A percentile compares a stretch with the other conserved stretches of the same genome.
Evolutionary conservation across 768 basidiomycete genomes (phyloP).

Genomic region (Suillus occidentalis): DNA sequence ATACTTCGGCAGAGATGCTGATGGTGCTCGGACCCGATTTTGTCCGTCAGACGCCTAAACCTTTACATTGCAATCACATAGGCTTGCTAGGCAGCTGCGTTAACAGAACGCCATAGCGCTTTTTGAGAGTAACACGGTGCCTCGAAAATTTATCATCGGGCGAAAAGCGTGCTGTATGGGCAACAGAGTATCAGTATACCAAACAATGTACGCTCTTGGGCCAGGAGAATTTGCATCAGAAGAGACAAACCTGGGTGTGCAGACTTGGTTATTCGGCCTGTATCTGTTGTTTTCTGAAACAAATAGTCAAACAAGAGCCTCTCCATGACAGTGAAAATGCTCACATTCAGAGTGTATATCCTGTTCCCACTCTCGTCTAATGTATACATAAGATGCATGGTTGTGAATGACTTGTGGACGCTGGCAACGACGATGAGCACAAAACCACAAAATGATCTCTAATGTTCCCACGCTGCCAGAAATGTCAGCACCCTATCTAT

Average conservation of each 20-base stretch:
- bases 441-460: neutral
- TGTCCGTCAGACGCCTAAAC: neutral
- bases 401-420: conserved; percentile 20
- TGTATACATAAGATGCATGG: conserved; percentile 98
- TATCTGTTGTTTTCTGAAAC: conserved; percentile 77
- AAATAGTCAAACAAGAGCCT: conserved; percentile 5
- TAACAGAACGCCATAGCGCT: conserved; percentile 83
- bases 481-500: conserved; percentile 3
- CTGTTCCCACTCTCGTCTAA: conserved; percentile 75
- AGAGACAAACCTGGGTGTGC: conserved; percentile 85
- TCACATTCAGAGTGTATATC: conserved; percentile 89
- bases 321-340: conserved; percentile 16
- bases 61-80: conserved; percentile 47
- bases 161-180: conserved; percentile 85
- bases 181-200: neutral
- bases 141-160: conserved; percentile 99
- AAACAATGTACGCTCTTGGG: neutral
- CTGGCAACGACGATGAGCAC: neutral
- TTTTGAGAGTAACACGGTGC: conserved; percentile 96
- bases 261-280: conserved; percentile 86
- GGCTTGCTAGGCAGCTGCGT: conserved; percentile 91
- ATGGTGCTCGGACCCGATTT: neutral
- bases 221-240: neutral
- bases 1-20: neutral
- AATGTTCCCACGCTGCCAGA: conserved; percentile 9